Conservation (phyloP, 192 early-diverging fungal species). For the Linderina pennispora region DNA sequence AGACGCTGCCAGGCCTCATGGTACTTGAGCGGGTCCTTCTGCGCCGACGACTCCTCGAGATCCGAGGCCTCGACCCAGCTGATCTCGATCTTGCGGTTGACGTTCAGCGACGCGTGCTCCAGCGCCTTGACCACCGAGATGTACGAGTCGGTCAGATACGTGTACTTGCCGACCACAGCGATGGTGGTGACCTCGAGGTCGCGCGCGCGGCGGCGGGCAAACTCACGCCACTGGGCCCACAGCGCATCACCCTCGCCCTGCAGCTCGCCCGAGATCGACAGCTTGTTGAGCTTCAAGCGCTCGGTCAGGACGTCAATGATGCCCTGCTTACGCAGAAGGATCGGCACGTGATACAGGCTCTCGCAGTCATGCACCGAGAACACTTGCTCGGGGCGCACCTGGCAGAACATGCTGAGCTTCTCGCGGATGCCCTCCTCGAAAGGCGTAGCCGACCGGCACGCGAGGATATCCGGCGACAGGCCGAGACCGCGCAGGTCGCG, state of each 20-base stretch:
- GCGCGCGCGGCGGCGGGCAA: slow-evolving; percentile 66
- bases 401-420: slow-evolving; percentile 99
- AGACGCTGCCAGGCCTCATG: slow-evolving; percentile 93
- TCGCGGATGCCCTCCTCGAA: slow-evolving; percentile 76
- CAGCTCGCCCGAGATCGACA: slow-evolving; percentile 51
- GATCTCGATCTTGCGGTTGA: slow-evolving; percentile 75
- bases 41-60: slow-evolving; percentile 69
- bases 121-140: slow-evolving; percentile 95
- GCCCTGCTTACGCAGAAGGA: slow-evolving; percentile 83
- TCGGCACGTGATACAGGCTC: slow-evolving; percentile 95
- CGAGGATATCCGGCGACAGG: slow-evolving; percentile 92
- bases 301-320: slow-evolving; percentile 75
- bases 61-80: slow-evolving; percentile 95
- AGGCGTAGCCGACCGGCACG: slow-evolving; percentile 84
- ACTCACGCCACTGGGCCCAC: slow-evolving; percentile 82
- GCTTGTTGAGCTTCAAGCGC: slow-evolving; percentile 65
- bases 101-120: slow-evolving; percentile 87
- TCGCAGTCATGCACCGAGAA: slow-evolving; percentile 95
- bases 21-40: slow-evolving; percentile 84
- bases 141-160: slow-evolving; percentile 92
- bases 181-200: slow-evolving; percentile 81
- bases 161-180: slow-evolving; percentile 95
- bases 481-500: slow-evolving; percentile 93
- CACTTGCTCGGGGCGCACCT: slow-evolving; percentile 88
- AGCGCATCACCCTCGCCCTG: slow-evolving; percentile 54